Base-by-base conservation (phyloP, 495 filamentous ascomycete genomes). In the Penicillium roqueforti region DNA sequence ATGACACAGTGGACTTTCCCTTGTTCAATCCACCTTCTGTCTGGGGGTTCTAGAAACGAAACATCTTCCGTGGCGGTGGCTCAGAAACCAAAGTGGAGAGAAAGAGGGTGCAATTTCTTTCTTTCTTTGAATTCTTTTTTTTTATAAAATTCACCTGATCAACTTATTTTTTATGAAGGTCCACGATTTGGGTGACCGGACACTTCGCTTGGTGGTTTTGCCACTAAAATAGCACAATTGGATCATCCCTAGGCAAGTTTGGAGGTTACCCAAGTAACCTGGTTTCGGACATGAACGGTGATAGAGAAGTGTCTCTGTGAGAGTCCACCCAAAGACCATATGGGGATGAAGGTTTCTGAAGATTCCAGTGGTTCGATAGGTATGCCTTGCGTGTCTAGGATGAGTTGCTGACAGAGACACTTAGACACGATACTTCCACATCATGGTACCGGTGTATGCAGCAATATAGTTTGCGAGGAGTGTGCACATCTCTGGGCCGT, bases 21-120 rank as follows among this genome's bases (percentile, higher is more conserved):
- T 29, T 32, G 7, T 49, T 38, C 7, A 34, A 25, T 48, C 47
- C 42, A 52, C 41, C 28, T 14, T 23, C 54, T 61, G 56, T 67
- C 63, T 62, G 63, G 63, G 63, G 63, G 63, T 64, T 67, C 63
- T 67, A 56, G 63, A 58, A 71, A 62, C 49, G 55, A 68, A 57
- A 57, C 32, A 59, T 51, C 37, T 44, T 48, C 54, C 63, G 63
- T 66, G 63, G 62, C 62, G 62, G 60, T 66, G 62, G 60, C 60
- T 66, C 55, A 53, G 56, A 57, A 51, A 29, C 42, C 53, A 43
- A 51, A 52, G 36, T n/a, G 23, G 38, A 55, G 40, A 18, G 42
- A 54, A 23, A 37, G 11, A 46, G 28, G 9, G 28, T 10, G 6
- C n/a, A 37, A 20, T 53, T 47, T 51, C 20, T 16, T 23, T 23